Evolutionary conservation across 306 rosid genomes (phyloP), one percentile per base, ranked within the genome.

Genomic region (Cucumis hystrix): DNA sequence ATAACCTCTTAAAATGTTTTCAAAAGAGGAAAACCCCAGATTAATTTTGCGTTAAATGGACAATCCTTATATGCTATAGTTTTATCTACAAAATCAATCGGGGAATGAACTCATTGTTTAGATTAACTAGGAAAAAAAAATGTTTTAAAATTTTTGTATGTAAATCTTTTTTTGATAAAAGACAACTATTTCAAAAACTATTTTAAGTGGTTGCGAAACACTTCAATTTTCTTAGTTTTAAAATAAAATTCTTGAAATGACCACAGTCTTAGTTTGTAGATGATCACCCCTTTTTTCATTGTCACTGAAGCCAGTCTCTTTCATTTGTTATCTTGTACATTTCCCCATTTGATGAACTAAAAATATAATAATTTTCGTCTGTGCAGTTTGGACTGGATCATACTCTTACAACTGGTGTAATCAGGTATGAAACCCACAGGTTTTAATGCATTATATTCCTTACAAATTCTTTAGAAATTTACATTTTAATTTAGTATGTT

Each of bases 341-440:
- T 49, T 51, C 61, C 43, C 65, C 58, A 8, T 61, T 60, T 75
- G 61, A 21, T 79, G 40, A 21, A 33, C 75, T 71, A 49, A 71
- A 23, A 25, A 49, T 71, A 15, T 54, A 55, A 83, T 52, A 13
- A 49, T 23, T 78, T 15, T 81, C 10, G 64, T 72, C 60, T 85
- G 23, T 83, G 90, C 93, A 96, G 99, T 96, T 96, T 86, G 99
- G 99, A 84, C 98, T 93, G 63, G 98, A 93, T 77, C 97, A 93
- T 87, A 93, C 98, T 75, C 98, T 93, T 75, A 93, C 98, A 9
- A 93, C 97, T 30, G 97, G 98, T 30, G 98, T 93, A 84, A 91
- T 92, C 80, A 92, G 99, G 99, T 96, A 88, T 61, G 60, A 58
- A 77, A 69, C 74, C 60, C 30, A 58, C 20, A 40, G 66, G 33